These are phyloP conservation scores for Globisporangium camurandrum DNA, from an alignment of 352 stramenopile genomes.

Conservation along the genomic window DNA sequence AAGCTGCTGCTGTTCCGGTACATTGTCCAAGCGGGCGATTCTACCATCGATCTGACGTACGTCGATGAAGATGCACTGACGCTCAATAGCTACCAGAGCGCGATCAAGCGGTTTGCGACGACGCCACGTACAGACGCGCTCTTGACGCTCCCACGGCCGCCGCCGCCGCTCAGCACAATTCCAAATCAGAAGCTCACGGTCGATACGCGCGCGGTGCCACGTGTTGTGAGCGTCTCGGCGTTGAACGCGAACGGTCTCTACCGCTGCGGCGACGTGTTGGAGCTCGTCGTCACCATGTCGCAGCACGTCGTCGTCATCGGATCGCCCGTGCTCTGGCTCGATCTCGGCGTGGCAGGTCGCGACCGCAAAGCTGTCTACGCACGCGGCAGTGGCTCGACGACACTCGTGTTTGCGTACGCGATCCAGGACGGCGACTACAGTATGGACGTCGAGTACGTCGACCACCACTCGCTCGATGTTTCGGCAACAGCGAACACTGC, in stretches of 20 bases:
- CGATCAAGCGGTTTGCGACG: slow-evolving; percentile 79
- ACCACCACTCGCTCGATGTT: slow-evolving; percentile 78
- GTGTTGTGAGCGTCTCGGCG: slow-evolving; percentile 47
- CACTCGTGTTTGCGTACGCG: slow-evolving; percentile 57
- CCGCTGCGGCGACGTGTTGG: slow-evolving; percentile 55
- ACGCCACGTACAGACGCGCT: slow-evolving; percentile 63
- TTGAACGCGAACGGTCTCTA: slow-evolving; percentile 40
- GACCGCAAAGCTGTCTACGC: slow-evolving; percentile 45
- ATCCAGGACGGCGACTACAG: slow-evolving; percentile 68
- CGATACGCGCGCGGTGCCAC: slow-evolving; percentile 48
- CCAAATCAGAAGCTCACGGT: slow-evolving; percentile 41
- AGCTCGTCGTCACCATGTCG: slow-evolving; percentile 53
- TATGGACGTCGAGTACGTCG: slow-evolving; percentile 71
- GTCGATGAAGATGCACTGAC: slow-evolving; percentile 45
- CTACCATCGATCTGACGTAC: slow-evolving; percentile 47
- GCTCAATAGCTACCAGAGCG: slow-evolving; percentile 65
- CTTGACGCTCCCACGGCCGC: slow-evolving; percentile 43
- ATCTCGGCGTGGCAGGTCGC: slow-evolving; percentile 46
- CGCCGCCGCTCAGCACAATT: slow-evolving; percentile 28
- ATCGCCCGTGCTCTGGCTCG: slow-evolving; percentile 53
- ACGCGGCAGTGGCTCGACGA: slow-evolving; percentile 39
- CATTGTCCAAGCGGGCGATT: slow-evolving; percentile 47
- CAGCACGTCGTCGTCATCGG: slow-evolving; percentile 65
- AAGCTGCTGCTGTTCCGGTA: slow-evolving; percentile 70
- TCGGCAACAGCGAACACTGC: slow-evolving; percentile 27